These are phyloP conservation scores for Phytopythium ostracodes DNA, from an alignment of 352 stramenopile species.

Conservation along the genomic window DNA sequence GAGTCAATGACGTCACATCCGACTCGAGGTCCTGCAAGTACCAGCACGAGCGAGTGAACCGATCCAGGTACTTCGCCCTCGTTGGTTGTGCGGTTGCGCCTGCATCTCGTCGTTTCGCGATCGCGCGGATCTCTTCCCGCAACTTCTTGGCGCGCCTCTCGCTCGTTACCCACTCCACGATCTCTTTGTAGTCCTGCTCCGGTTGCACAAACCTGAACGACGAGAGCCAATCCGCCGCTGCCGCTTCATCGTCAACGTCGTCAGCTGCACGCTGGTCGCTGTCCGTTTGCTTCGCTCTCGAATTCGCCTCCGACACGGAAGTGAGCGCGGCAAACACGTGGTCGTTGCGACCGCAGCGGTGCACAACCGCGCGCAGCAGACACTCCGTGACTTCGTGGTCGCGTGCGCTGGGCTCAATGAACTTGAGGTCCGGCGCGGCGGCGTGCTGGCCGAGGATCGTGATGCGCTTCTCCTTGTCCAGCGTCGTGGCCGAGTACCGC, in stretches of 20 bases:
- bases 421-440: conserved; percentile 27
- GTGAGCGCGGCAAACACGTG: conserved; percentile 44
- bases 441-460: conserved; percentile 32
- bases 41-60: conserved; percentile 22
- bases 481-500: conserved; percentile 52
- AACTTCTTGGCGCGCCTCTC: not conserved
- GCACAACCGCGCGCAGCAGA: conserved; percentile 49
- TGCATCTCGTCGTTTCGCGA: not conserved
- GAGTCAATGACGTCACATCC: conserved; percentile 13
- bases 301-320: not conserved
- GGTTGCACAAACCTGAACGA: conserved; percentile 5
- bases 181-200: conserved; percentile 27
- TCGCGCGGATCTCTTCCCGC: not conserved
- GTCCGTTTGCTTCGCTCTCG: not conserved
- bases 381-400: conserved; percentile 66
- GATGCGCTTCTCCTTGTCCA: conserved; percentile 46
- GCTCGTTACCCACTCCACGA: conserved; percentile 3
- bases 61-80: not conserved
- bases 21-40: conserved; percentile 22
- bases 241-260: conserved; percentile 30
- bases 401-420: conserved; percentile 21
- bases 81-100: not conserved
- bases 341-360: conserved; percentile 33
- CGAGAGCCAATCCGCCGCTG: not conserved
- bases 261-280: not conserved